Conservation (phyloP, 805 yeast species). For the Diddensiella caesifluorescens region DNA sequence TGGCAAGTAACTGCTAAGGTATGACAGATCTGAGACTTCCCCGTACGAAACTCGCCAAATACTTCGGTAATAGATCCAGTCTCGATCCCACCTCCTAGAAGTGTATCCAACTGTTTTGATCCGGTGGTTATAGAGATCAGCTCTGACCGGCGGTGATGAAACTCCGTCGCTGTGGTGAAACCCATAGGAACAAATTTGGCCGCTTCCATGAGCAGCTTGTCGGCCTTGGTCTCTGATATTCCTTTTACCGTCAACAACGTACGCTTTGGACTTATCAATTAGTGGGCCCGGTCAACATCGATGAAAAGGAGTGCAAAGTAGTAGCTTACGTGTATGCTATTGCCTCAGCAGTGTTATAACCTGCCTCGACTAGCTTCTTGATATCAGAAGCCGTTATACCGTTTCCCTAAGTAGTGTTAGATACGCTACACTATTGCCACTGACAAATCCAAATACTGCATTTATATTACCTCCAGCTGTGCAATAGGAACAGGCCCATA, state of each 20-base stretch:
- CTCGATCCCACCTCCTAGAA: conserved; percentile 94
- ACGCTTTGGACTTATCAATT: conserved; percentile 75
- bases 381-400: conserved; percentile 81
- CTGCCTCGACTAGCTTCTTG: conserved; percentile 73
- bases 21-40: conserved; percentile 95
- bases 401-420: conserved; percentile 35
- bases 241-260: conserved; percentile 76
- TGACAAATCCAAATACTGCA: not conserved
- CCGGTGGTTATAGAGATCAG: conserved; percentile 93
- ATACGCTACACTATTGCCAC: not conserved
- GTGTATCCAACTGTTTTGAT: conserved; percentile 85
- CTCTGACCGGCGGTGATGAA: conserved; percentile 83
- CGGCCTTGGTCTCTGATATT: conserved; percentile 93
- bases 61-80: conserved; percentile 96
- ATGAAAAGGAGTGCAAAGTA: not conserved
- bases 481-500: conserved; percentile 16
- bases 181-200: conserved; percentile 89
- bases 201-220: conserved; percentile 74
- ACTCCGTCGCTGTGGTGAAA: conserved; percentile 93
- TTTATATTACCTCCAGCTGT: conserved; percentile 7
- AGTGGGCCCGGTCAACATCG: conserved; percentile 5
- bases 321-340: conserved; percentile 69
- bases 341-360: conserved; percentile 84
- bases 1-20: conserved; percentile 96
- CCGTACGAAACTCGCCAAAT: conserved; percentile 96